Base-by-base conservation (phyloP, 352 stramenopile genomes). In the Pythium graminicola region DNA sequence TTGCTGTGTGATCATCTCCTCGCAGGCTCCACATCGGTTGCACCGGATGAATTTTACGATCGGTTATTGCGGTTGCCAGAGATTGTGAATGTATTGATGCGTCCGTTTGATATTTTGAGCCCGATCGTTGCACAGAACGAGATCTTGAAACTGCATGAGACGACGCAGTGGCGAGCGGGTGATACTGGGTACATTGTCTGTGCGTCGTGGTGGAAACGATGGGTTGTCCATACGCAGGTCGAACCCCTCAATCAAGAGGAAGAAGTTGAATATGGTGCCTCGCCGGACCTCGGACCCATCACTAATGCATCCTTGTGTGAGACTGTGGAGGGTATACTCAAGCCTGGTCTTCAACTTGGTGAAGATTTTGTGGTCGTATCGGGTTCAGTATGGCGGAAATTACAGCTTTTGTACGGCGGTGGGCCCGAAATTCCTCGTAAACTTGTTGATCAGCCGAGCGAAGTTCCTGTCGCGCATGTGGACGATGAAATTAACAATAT, bases 151-250 rank as follows among this genome's bases (percentile, higher is more conserved):
- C 65, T 72, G 16, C 44, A 73, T 44, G 57, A 71, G 6, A 62
- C 43, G 16, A 65, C 50, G 6, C 47, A 53, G 17, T 86, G 75
- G 76, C 62, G 64, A 17, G 54, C 62, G n/a, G 67, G 65, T 1
- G 65, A 84, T 24, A 81, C 55, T 6, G 69, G 57, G 7, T 90
- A 76, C 48, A 54, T 86, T 0, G 58, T 88, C 5, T 64, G 70
- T 20, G 70, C 52, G 46, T 26, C 28, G 14, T 90, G 80, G 80
- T 90, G 76, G 80, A 52, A 33, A 8, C 69, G 73, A 33, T 90
- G 80, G 76, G 48, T 56, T 14, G 8, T 36, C 14, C 8, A 36
- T 36, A 14, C 14, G 31, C 31, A 36, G 8, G 31, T n/a, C n/a
- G n/a, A n/a, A n/a, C n/a, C n/a, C n/a, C n/a, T n/a, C n/a, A n/a